These are phyloP conservation scores for Suillus cothurnatus DNA, from an alignment of 768 basidiomycete species.

Conservation along the genomic window DNA sequence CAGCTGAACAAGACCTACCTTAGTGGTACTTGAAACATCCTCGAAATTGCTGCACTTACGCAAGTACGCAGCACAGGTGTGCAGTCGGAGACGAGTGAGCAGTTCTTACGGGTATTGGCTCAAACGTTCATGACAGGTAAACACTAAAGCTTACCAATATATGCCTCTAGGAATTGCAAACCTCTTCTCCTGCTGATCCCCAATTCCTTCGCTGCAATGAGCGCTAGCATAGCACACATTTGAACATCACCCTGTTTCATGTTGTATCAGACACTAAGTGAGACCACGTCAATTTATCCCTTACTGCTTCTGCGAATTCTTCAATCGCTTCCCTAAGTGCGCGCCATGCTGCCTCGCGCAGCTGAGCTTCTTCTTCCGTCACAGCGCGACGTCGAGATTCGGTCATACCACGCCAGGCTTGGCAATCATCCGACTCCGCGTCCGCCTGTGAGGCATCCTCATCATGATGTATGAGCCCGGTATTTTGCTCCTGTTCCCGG, in stretches of 20 bases:
- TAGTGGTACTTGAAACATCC: constrained; percentile 52
- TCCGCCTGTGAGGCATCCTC: constrained; percentile 30
- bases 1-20: constrained; percentile 41
- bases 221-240: constrained; percentile 72
- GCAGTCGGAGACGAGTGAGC: constrained; percentile 60
- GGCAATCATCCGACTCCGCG: constrained; percentile 20
- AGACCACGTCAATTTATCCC: constrained; percentile 11
- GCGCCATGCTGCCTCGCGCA: constrained; percentile 58
- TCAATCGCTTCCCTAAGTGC: constrained; percentile 59
- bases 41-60: constrained; percentile 62
- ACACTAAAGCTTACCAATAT: constrained; percentile 58
- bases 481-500: constrained; percentile 37
- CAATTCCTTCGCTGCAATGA: constrained; percentile 65
- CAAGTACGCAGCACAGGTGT: constrained; percentile 72
- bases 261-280: constrained; percentile 4
- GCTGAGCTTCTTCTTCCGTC: constrained; percentile 48
- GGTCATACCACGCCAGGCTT: constrained; percentile 31
- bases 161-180: constrained; percentile 64
- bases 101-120: constrained; percentile 47
- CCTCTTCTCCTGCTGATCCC: constrained; percentile 44
- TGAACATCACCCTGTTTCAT: constrained; percentile 72
- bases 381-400: constrained; percentile 28
- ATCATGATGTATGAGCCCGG: constrained; percentile 21
- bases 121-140: background rate
- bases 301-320: constrained; percentile 62